Conservation (phyloP, 2,329 filamentous ascomycete species). For the Sarocladium oryzae region DNA sequence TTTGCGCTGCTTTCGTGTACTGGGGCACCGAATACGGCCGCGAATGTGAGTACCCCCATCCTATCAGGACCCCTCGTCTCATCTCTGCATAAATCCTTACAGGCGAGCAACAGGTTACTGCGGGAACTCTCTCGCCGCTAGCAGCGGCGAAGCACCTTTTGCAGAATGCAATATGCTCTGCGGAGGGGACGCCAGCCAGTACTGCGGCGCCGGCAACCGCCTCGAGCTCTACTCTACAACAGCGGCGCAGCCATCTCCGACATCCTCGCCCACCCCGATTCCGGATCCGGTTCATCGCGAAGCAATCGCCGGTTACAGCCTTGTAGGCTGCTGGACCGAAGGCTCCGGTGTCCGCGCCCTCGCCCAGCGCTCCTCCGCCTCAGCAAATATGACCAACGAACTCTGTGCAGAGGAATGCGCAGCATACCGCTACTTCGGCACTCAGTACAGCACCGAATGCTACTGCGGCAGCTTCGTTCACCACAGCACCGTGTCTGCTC, state of each 20-base stretch:
- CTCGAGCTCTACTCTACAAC: constrained; percentile 38
- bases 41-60: constrained; percentile 33
- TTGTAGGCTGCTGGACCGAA: constrained; percentile 36
- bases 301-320: constrained; percentile 21
- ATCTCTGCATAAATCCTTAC: background rate
- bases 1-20: constrained; percentile 40
- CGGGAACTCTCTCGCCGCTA: constrained; percentile 32
- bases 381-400: constrained; percentile 26
- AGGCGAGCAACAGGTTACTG: constrained; percentile 33
- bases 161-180: constrained; percentile 32
- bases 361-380: constrained; percentile 17
- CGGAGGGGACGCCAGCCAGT: constrained; percentile 33
- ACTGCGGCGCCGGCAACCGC: constrained; percentile 36
- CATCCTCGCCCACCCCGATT: constrained; percentile 16
- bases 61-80: background rate
- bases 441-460: constrained; percentile 32
- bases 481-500: constrained; percentile 19
- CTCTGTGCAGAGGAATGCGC: constrained; percentile 27
- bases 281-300: constrained; percentile 21
- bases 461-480: constrained; percentile 30
- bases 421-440: constrained; percentile 33
- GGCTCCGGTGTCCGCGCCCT: constrained; percentile 29
- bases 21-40: constrained; percentile 46
- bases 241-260: constrained; percentile 19
- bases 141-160: constrained; percentile 21